Evolutionary conservation across 768 basidiomycete genomes (phyloP).

Genomic region (Leccinum longicurvipes): DNA sequence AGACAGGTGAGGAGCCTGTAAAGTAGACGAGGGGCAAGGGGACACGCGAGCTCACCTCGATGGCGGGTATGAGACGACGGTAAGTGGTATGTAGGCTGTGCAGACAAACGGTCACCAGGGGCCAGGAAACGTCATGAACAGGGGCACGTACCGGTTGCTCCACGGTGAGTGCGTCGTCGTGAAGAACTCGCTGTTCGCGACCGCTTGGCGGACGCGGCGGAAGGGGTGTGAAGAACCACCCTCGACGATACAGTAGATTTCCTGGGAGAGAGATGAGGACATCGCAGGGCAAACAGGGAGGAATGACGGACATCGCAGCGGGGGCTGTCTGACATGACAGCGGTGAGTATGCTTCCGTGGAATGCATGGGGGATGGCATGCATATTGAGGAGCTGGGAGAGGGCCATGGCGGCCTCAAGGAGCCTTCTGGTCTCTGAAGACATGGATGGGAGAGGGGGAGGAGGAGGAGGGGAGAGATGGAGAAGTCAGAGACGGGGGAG

Average conservation of each 20-base stretch:
- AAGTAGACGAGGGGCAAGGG: neutral
- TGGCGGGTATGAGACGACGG: slow-evolving; percentile 68
- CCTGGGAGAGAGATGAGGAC: slow-evolving; percentile 43
- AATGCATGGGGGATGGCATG: slow-evolving; percentile 74
- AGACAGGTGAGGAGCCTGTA: neutral
- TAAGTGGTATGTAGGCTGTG: slow-evolving; percentile 72
- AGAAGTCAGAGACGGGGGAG: slow-evolving; percentile 17
- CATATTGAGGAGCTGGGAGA: slow-evolving; percentile 60
- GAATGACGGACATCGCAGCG: slow-evolving; percentile 58
- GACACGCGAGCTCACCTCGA: slow-evolving; percentile 51
- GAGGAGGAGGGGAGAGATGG: slow-evolving; percentile 29
- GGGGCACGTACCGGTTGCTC: slow-evolving; percentile 66
- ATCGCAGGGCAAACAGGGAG: neutral
- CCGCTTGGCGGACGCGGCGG: slow-evolving; percentile 74
- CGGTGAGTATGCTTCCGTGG: slow-evolving; percentile 70
- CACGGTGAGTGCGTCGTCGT: slow-evolving; percentile 74
- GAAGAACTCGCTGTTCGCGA: slow-evolving; percentile 61
- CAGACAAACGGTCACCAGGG: slow-evolving; percentile 10
- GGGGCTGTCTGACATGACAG: slow-evolving; percentile 61
- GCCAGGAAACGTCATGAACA: neutral
- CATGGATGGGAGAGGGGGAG: slow-evolving; percentile 40
- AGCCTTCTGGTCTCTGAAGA: slow-evolving; percentile 66
- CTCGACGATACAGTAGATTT: slow-evolving; percentile 83
- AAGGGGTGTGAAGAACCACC: slow-evolving; percentile 72
- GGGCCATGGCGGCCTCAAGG: slow-evolving; percentile 71